phyloP scores from a whole-genome alignment of 306 rosid species.

The Prunus campanulata region DNA sequence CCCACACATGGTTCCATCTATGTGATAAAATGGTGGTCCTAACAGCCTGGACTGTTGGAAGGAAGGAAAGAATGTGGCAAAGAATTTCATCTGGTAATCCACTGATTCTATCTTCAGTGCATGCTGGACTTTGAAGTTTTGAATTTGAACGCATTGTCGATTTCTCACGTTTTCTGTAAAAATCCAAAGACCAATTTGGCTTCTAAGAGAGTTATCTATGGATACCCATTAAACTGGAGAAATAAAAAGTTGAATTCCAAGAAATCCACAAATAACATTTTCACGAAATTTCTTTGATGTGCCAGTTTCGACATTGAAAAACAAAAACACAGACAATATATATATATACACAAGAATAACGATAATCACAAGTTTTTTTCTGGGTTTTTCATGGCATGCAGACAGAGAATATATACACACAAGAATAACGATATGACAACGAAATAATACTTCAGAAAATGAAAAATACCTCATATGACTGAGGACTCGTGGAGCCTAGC shows the following conservation, averaged over 20 bases:
- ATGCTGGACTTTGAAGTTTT: not conserved
- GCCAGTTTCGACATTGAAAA: too few species aligned
- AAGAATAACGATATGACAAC: not conserved
- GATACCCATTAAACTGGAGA: too few species aligned
- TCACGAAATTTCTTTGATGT: not conserved
- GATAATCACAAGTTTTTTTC: not conserved
- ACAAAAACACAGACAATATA: too few species aligned
- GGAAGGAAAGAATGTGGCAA: slow-evolving; percentile 2
- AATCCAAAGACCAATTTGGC: not conserved
- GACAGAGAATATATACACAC: not conserved
- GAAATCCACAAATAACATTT: too few species aligned
- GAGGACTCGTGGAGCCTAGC: not conserved
- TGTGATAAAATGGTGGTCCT: slow-evolving; percentile 1
- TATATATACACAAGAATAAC: too few species aligned
- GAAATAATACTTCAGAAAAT: not conserved
- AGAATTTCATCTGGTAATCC: not conserved
- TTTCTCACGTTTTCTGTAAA: not conserved
- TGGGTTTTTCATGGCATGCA: not conserved
- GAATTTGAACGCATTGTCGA: not conserved
- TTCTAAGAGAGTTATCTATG: not conserved
- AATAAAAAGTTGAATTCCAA: too few species aligned
- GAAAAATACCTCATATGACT: not conserved
- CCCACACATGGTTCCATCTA: slow-evolving; percentile 5
- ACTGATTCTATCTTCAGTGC: not conserved
- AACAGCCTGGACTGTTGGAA: not conserved